A percentile compares a stretch with the other conserved stretches of the same genome.
Conservation (phyloP, 768 basidiomycete species). For the Rhizopogon vulgaris region DNA sequence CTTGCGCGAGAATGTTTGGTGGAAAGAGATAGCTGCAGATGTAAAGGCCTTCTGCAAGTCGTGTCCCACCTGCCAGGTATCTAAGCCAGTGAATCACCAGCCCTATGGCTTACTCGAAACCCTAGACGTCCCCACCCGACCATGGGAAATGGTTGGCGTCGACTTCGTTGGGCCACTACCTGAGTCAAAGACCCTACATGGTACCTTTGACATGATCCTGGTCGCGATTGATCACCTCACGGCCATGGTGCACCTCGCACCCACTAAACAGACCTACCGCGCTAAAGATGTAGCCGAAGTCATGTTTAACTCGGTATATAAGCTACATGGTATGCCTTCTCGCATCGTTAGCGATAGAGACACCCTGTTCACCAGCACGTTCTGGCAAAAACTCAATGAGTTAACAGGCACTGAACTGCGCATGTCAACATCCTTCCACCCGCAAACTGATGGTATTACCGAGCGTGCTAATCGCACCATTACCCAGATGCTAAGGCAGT, state of each 20-base stretch:
- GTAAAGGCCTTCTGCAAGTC: constrained; percentile 14
- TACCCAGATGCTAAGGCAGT: constrained; percentile 23
- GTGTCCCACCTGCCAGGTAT: constrained; percentile 12
- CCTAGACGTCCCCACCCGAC: constrained; percentile 17
- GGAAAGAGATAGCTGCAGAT: constrained; percentile 17
- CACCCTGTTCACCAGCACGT: constrained; percentile 24
- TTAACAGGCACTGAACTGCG: constrained; percentile 12
- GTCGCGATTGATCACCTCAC: constrained; percentile 24
- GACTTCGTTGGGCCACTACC: constrained; percentile 22
- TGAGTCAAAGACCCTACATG: constrained; percentile 10
- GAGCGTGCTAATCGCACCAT: constrained; percentile 29
- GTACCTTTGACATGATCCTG: constrained; percentile 20
- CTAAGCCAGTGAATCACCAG: constrained; percentile 19
- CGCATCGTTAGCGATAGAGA: constrained; percentile 23
- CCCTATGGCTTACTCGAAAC: constrained; percentile 24
- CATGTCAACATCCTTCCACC: constrained; percentile 23
- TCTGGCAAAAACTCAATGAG: constrained; percentile 22
- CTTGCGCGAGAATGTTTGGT: constrained; percentile 20
- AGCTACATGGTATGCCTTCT: constrained; percentile 25
- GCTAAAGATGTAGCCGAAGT: constrained; percentile 21
- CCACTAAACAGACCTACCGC: constrained; percentile 12
- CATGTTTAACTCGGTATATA: constrained; percentile 20
- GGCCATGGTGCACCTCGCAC: constrained; percentile 17
- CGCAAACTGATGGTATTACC: constrained; percentile 31
- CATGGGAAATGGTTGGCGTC: constrained; percentile 23